phyloP scores from a whole-genome alignment of 768 basidiomycete species.

The Auricularia cornea region DNA sequence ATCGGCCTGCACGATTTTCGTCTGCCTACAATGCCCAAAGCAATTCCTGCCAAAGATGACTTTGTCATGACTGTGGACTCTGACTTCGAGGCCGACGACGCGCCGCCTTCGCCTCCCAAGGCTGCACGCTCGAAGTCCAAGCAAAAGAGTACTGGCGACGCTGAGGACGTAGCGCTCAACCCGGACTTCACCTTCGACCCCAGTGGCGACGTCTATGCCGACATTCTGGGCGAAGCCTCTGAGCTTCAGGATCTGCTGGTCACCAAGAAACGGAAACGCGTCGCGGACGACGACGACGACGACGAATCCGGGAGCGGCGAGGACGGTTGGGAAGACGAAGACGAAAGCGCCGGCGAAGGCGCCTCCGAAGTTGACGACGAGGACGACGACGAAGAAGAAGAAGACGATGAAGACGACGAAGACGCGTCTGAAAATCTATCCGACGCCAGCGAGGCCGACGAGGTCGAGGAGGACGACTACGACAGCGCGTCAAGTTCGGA shows the following conservation, averaged over 20 bases:
- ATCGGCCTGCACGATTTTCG: background rate
- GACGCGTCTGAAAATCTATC: constrained; percentile 19
- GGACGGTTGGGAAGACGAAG: background rate
- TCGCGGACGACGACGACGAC: constrained; percentile 14
- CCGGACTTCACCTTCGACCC: constrained; percentile 80
- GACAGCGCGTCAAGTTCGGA: constrained; percentile 50
- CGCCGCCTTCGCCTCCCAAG: constrained; percentile 8
- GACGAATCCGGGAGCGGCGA: no score
- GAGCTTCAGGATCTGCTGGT: constrained; percentile 50
- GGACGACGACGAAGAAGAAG: constrained; percentile 26
- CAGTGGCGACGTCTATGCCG: constrained; percentile 58
- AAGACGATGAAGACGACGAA: constrained; percentile 16
- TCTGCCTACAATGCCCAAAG: background rate
- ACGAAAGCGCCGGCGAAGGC: constrained; percentile 6
- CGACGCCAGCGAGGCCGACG: constrained; percentile 19
- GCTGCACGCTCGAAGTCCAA: constrained; percentile 13
- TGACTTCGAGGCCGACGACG: constrained; percentile 47
- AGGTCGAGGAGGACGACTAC: constrained; percentile 21
- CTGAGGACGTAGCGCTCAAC: constrained; percentile 58
- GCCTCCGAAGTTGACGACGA: constrained; percentile 11
- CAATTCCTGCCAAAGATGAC: constrained; percentile 26
- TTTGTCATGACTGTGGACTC: constrained; percentile 83
- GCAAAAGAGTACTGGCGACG: constrained; percentile 18
- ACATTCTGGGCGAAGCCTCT: constrained; percentile 36
- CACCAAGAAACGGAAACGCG: constrained; percentile 60